Evolutionary conservation across 306 rosid species (phyloP), one percentile per base, ranked within the genome.

Genomic region (Cyamopsis tetragonoloba): DNA sequence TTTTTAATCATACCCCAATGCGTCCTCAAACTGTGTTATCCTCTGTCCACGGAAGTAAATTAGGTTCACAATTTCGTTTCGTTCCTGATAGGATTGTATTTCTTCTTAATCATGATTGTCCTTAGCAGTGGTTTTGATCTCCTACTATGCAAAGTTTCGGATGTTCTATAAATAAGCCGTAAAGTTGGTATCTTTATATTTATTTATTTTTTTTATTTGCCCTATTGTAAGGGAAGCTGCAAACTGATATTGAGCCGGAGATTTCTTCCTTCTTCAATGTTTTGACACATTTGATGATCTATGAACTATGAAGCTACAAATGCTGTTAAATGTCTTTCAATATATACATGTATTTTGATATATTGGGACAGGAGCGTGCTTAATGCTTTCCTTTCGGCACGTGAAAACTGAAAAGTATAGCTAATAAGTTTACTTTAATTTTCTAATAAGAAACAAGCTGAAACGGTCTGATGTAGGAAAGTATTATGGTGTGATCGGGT

Each of bases 61-160:
- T 54, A 60, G 57, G 71, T 60, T 28, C 65, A 5, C 1, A 15
- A 28, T 17, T 60, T 75, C 8, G 54, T 19, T 66, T 62, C 4
- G 6, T 3, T 68, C 9, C 7, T 68, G 17, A 39, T 11, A 10
- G 26, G 6, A 12, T 15, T 44, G 53, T 22, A 11, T 17, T 3
- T 35, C 24, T 37, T 22, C 32, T 50, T 39, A 32, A 49, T 60
- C 44, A 42, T 62, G 28, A 26, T n/a, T n/a, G n/a, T n/a, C n/a
- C n/a, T n/a, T n/a, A n/a, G n/a, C n/a, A n/a, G 13, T 60, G 69
- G 24, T 49, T 71, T 71, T 60, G 53, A 6, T 60, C 1, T 48
- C 19, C 0, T 20, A 15, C 3, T 59, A 22, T 47, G 8, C 31
- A 5, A 13, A 20, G 37, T 43, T 27, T 5, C 46, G 9, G 10